Percentiles rank a stretch among this genome's conserved stretches.
These are phyloP conservation scores for Prunus padus DNA, from an alignment of 306 rosid genomes.

Conservation along the genomic window DNA sequence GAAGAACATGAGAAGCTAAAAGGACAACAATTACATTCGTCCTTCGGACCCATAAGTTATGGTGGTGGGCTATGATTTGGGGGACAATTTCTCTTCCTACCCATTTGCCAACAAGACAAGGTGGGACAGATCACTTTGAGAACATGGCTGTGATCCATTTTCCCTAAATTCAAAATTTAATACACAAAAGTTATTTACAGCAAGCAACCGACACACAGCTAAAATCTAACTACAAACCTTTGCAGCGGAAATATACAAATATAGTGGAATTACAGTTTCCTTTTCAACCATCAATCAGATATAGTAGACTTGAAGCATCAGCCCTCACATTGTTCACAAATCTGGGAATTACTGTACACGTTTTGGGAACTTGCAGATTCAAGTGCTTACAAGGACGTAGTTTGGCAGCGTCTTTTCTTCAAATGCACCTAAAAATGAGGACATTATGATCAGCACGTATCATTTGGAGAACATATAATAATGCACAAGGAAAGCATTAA, in stretches of 20 bases:
- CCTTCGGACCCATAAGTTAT: slow-evolving; percentile 15
- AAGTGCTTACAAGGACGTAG: slow-evolving; percentile 27
- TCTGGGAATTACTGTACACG: slow-evolving; percentile 13
- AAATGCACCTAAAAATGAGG: slow-evolving; percentile 37
- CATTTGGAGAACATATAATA: neutral
- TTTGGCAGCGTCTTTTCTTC: slow-evolving; percentile 42
- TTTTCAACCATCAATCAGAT: neutral
- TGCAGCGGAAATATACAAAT: neutral
- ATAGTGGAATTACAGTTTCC: neutral
- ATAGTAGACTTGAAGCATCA: neutral
- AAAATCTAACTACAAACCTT: neutral
- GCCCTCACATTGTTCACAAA: neutral
- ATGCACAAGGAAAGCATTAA: slow-evolving; percentile 6
- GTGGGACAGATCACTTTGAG: slow-evolving; percentile 7
- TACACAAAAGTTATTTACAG: neutral
- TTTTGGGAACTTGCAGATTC: slow-evolving; percentile 40
- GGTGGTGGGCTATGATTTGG: slow-evolving; percentile 12
- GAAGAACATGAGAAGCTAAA: neutral
- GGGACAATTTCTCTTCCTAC: slow-evolving; percentile 14
- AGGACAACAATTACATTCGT: slow-evolving; percentile 22
- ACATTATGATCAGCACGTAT: neutral
- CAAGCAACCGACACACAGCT: neutral
- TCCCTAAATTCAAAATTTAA: slow-evolving; percentile 10
- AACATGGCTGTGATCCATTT: slow-evolving; percentile 10
- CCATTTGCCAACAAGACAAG: slow-evolving; percentile 18